Conservation (phyloP, 2,329 filamentous ascomycete species). For the Mariannaea elegans region DNA sequence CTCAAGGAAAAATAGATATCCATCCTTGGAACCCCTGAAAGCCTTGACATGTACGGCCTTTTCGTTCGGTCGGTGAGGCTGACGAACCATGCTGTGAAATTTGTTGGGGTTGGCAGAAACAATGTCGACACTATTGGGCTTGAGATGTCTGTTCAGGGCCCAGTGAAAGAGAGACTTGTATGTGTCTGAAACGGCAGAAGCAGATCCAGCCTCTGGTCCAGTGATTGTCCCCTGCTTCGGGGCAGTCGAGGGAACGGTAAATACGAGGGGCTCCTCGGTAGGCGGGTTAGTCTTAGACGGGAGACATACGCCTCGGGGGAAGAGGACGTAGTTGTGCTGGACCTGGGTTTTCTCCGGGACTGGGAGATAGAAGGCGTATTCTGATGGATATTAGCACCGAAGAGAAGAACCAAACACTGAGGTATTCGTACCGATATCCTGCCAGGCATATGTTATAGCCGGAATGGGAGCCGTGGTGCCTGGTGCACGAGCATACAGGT, state of each 20-base stretch:
- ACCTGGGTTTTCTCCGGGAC: slow-evolving; percentile 72
- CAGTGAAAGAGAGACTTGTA: slow-evolving; percentile 69
- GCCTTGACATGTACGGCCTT: slow-evolving; percentile 72
- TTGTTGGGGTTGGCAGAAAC: slow-evolving; percentile 62
- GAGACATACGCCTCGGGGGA: slow-evolving; percentile 65
- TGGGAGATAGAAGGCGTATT: slow-evolving; percentile 70
- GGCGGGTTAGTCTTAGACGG: slow-evolving; percentile 56
- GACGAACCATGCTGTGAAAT: slow-evolving; percentile 65
- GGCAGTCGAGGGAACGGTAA: slow-evolving; percentile 67
- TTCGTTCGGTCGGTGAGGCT: slow-evolving; percentile 67
- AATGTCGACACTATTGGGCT: slow-evolving; percentile 58
- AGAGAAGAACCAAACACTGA: neutral
- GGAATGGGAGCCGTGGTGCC: slow-evolving; percentile 61
- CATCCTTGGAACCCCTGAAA: slow-evolving; percentile 74
- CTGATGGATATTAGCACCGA: slow-evolving; percentile 46
- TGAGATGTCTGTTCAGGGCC: slow-evolving; percentile 64
- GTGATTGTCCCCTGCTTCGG: slow-evolving; percentile 68
- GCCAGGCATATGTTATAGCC: slow-evolving; percentile 67
- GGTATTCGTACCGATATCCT: slow-evolving; percentile 64
- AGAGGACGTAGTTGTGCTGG: slow-evolving; percentile 72
- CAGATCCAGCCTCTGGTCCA: slow-evolving; percentile 59
- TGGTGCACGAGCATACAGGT: slow-evolving; percentile 65
- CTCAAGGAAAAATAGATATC: slow-evolving; percentile 72
- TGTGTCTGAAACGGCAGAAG: slow-evolving; percentile 64
- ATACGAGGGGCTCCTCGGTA: slow-evolving; percentile 67